These are phyloP conservation scores for Neonectria magnoliae DNA, from an alignment of 2,329 filamentous ascomycete genomes.

Conservation along the genomic window DNA sequence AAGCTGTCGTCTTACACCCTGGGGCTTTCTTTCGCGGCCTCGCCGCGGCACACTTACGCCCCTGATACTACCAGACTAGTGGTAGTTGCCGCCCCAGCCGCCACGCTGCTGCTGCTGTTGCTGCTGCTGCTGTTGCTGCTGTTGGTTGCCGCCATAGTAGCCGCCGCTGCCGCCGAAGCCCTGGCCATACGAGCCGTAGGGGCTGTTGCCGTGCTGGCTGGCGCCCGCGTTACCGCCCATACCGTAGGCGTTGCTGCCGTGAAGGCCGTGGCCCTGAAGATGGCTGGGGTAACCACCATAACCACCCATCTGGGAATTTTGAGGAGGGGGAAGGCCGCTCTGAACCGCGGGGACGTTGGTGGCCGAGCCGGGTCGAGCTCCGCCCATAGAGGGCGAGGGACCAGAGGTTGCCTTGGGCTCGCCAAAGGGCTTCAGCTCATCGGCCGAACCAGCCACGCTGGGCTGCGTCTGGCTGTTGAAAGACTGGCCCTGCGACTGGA, in stretches of 20 bases:
- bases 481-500: constrained; percentile 65
- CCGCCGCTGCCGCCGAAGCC: constrained; percentile 59
- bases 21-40: constrained; percentile 4
- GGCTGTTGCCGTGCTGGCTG: constrained; percentile 63
- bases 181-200: constrained; percentile 64
- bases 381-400: constrained; percentile 65
- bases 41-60: constrained; percentile 38
- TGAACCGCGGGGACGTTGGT: constrained; percentile 62
- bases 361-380: constrained; percentile 67
- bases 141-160: constrained; percentile 54
- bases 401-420: constrained; percentile 64
- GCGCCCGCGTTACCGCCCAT: constrained; percentile 61
- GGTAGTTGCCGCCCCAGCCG: constrained; percentile 71
- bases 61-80: constrained; percentile 52
- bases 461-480: constrained; percentile 63
- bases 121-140: constrained; percentile 50
- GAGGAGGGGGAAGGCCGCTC: constrained; percentile 65
- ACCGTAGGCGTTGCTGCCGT: constrained; percentile 65
- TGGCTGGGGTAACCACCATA: constrained; percentile 68
- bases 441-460: constrained; percentile 52
- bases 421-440: constrained; percentile 69
- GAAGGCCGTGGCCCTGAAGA: constrained; percentile 62
- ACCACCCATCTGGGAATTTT: constrained; percentile 64
- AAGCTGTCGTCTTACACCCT: constrained; percentile 2
- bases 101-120: constrained; percentile 57